Conservation (phyloP, 2,329 filamentous ascomycete genomes). For the Fusarium tanahbumbuense region DNA sequence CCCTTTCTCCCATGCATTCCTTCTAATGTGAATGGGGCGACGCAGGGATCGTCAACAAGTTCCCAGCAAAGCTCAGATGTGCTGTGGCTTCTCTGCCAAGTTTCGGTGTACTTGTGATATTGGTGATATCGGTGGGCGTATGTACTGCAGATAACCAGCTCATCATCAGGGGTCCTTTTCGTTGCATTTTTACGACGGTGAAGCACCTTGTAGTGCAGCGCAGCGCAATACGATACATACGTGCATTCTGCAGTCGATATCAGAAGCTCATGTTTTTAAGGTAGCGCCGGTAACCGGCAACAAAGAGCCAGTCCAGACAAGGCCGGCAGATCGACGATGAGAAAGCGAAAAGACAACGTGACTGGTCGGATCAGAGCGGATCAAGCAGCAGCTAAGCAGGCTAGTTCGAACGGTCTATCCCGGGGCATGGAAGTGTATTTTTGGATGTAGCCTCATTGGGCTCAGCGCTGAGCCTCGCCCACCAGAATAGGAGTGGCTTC, state of each 20-base stretch:
- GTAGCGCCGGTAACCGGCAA: slow-evolving; percentile 17
- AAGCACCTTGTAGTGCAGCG: not conserved
- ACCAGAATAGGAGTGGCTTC: slow-evolving; percentile 27
- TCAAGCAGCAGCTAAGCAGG: slow-evolving; percentile 28
- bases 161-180: slow-evolving; percentile 4
- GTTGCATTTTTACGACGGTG: not conserved
- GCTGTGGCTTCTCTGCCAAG: slow-evolving; percentile 2
- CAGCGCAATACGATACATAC: not conserved
- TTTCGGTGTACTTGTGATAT: slow-evolving; percentile 10
- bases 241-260: slow-evolving; percentile 8
- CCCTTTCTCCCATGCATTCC: slow-evolving; percentile 16
- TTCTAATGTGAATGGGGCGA: not conserved
- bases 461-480: slow-evolving; percentile 25
- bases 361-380: slow-evolving; percentile 19
- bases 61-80: not conserved
- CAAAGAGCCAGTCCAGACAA: slow-evolving; percentile 8
- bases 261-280: not conserved
- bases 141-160: slow-evolving; percentile 13
- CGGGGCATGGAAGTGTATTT: slow-evolving; percentile 17
- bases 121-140: not conserved
- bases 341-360: slow-evolving; percentile 15
- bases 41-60: slow-evolving; percentile 8
- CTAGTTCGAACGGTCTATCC: slow-evolving; percentile 39
- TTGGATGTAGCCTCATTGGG: slow-evolving; percentile 30
- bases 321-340: slow-evolving; percentile 41